Evolutionary conservation across 1,139 yeast species (phyloP), one percentile per base, ranked within the genome.

Genomic region (Yamadazyma atmosphaerica): DNA sequence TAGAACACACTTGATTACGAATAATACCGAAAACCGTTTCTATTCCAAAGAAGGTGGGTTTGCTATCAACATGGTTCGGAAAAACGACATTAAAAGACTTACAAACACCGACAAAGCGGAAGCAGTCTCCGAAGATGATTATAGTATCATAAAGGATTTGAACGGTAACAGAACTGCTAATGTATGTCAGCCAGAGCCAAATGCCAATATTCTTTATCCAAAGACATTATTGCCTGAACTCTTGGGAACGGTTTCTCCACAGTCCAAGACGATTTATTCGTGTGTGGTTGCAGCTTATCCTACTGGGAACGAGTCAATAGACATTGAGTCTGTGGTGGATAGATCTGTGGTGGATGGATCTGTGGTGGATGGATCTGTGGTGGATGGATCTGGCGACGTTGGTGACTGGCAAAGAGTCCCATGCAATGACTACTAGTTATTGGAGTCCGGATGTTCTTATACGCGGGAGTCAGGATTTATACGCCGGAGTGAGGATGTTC

Each of bases 21-120:
- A 45, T 23, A 38, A 34, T n/a, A 10, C 32, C 32, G 2, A 34
- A 44, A 7, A 38, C 40, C 9, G 38, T 53, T n/a, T 35, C 39
- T 10, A 39, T n/a, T n/a, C 59, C 25, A 43, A 42, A 25, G 58
- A 54, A 36, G 61, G 60, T 6, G 58, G 57, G 5, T 56, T 51
- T 22, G 35, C 34, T 15, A 32, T 17, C 27, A 18, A 9, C 19
- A 7, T 9, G 2, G 26, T 21, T 9, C 5, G 36, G n/a, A 35
- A 41, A 4, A 41, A 45, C 21, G 19, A 21, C 15, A 42, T 35
- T 5, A 21, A 18, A n/a, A n/a, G n/a, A n/a, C n/a, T n/a, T 9
- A 41, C 43, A 6, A 34, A 26, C 11, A 5, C 10, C 4, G 17
- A 13, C 7, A 15, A 26, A 14, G 29, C 29, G 12, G 29, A 26